Conservation (phyloP, 129 eudicot species). For the Centaurea solstitialis region DNA sequence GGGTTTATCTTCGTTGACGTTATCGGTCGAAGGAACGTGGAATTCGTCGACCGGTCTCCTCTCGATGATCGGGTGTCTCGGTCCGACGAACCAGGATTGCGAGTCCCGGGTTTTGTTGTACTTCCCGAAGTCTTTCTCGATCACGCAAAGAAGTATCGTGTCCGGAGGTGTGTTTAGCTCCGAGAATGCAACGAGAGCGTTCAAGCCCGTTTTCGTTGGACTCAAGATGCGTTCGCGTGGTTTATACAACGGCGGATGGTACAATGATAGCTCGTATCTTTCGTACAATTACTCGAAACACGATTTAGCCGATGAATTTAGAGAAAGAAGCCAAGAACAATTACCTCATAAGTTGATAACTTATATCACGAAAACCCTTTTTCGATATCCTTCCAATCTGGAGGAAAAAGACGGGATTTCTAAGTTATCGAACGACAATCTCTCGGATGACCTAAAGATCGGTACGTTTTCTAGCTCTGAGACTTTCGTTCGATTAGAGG, state of each 20-base stretch:
- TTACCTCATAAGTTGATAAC: conserved; percentile 7
- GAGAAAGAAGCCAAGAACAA: conserved; percentile 25
- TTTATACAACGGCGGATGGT: conserved; percentile 14
- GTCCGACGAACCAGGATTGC: conserved; percentile 19
- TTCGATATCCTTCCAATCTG: conserved; percentile 16
- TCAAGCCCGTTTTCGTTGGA: conserved; percentile 26
- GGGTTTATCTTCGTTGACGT: conserved; percentile 39
- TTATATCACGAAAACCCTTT: conserved; percentile 15
- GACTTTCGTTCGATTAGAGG: conserved; percentile 28
- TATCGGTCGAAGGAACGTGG: conserved; percentile 47
- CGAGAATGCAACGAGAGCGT: neutral
- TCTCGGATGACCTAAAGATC: conserved; percentile 18
- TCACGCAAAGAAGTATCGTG: conserved; percentile 36
- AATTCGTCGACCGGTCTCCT: conserved; percentile 34
- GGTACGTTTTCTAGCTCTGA: conserved; percentile 8
- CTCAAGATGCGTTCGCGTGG: conserved; percentile 14
- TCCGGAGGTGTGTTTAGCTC: conserved; percentile 39
- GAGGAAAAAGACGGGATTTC: conserved; percentile 7
- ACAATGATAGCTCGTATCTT: conserved; percentile 11
- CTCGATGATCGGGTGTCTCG: conserved; percentile 45
- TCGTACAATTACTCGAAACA: conserved; percentile 37
- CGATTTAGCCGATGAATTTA: conserved; percentile 17
- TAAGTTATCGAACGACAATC: neutral
- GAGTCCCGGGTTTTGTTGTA: conserved; percentile 23
- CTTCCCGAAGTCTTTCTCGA: conserved; percentile 35